These are phyloP conservation scores for Sporisorium reilianum DNA, from an alignment of 1,284 basidiomycete genomes.

Conservation along the genomic window DNA sequence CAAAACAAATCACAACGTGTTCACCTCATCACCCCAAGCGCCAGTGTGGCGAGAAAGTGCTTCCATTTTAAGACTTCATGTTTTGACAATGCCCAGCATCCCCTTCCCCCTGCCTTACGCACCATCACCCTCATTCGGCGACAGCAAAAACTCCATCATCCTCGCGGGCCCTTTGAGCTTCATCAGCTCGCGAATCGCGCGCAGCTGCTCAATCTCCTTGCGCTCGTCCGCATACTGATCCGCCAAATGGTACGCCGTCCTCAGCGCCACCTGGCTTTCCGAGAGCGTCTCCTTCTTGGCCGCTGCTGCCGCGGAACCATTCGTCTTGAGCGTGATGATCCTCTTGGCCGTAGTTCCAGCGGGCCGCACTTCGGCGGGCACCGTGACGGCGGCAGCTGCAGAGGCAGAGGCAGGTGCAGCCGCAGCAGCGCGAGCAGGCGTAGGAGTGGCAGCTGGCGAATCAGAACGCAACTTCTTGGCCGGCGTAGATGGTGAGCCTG, in stretches of 20 bases:
- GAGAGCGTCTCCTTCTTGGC: not conserved
- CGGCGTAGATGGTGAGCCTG: conserved; percentile 16
- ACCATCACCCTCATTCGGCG: conserved; percentile 23
- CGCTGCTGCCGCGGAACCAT: conserved; percentile 8
- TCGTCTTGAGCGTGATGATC: conserved; percentile 23
- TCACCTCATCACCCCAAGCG: too few species aligned
- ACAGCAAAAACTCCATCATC: conserved; percentile 47
- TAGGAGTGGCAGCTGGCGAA: conserved; percentile 13
- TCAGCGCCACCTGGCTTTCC: conserved; percentile 19
- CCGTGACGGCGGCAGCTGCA: not conserved
- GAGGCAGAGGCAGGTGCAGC: conserved; percentile 1
- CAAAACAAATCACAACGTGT: too few species aligned
- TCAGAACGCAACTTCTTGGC: conserved; percentile 31
- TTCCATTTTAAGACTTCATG: too few species aligned
- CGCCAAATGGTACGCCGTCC: conserved; percentile 27
- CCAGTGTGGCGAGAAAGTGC: too few species aligned
- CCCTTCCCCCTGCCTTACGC: too few species aligned
- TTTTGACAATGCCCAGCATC: too few species aligned
- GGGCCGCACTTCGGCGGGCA: conserved; percentile 9
- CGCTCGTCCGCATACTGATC: conserved; percentile 35
- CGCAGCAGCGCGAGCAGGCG: conserved; percentile 1
- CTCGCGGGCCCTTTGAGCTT: conserved; percentile 35
- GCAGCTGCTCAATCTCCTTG: conserved; percentile 55
- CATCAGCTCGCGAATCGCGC: conserved; percentile 54
- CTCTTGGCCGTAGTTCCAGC: conserved; percentile 6